A percentile compares a stretch with the other conserved stretches of the same genome.
Conservation (phyloP, 2,329 filamentous ascomycete genomes). For the Pestalotiopsis sp. region DNA sequence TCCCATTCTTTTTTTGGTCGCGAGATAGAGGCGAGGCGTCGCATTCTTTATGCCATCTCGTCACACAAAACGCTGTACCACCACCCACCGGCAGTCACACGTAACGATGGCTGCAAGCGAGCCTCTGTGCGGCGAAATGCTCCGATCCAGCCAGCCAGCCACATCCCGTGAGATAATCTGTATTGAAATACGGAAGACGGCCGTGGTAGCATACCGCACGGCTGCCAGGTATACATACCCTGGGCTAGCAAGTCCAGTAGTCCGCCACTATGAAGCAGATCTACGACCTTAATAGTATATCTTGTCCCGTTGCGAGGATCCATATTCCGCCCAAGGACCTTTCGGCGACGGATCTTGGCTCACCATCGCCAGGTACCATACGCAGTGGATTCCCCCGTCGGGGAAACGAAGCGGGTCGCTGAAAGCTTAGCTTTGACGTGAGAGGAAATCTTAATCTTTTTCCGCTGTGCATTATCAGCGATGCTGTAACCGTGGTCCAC, state of each 20-base stretch:
- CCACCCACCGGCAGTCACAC: background rate
- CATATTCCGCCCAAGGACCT: background rate
- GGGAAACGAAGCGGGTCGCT: background rate
- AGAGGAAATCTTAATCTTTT: background rate
- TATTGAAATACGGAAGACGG: background rate
- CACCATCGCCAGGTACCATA: background rate
- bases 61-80: background rate
- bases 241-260: background rate
- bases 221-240: background rate
- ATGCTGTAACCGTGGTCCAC: too few relatives aligned
- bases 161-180: background rate
- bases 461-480: background rate
- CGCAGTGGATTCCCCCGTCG: background rate
- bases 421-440: background rate
- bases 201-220: background rate
- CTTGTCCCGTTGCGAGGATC: background rate
- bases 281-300: background rate
- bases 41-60: background rate
- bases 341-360: background rate
- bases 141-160: background rate
- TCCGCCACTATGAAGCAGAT: background rate
- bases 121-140: background rate
- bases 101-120: background rate
- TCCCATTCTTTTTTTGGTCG: background rate
- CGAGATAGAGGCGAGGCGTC: background rate